phyloP scores from a whole-genome alignment of 192 early-diverging fungal genomes.

The Backusella luteola region DNA sequence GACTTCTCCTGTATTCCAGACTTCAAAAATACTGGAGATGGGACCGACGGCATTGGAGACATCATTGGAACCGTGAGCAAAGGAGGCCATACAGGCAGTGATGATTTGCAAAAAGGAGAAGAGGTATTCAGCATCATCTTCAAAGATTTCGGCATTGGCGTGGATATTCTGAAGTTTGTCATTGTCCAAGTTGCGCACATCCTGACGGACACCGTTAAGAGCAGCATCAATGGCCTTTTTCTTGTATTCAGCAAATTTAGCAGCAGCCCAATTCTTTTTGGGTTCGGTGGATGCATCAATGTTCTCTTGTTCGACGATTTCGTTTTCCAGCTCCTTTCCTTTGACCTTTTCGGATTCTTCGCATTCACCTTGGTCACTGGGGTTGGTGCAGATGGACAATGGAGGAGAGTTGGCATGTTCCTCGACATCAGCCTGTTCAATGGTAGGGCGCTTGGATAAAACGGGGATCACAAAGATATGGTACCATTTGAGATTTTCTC shows the following conservation, averaged over 20 bases:
- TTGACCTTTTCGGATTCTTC: constrained; percentile 10
- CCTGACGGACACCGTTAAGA: constrained; percentile 47
- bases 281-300: too few species aligned
- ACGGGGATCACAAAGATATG: constrained; percentile 64
- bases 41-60: constrained; percentile 90
- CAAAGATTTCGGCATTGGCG: constrained; percentile 63
- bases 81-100: constrained; percentile 80
- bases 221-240: background rate
- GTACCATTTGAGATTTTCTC: constrained; percentile 73
- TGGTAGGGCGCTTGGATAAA: constrained; percentile 50
- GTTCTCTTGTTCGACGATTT: background rate
- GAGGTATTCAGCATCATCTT: constrained; percentile 72
- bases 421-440: constrained; percentile 17
- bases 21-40: constrained; percentile 69
- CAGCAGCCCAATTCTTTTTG: too few species aligned
- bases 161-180: constrained; percentile 53
- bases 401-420: constrained; percentile 6
- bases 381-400: background rate
- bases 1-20: constrained; percentile 58
- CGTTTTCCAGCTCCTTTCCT: background rate
- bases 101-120: constrained; percentile 82
- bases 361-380: background rate
- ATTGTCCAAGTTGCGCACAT: constrained; percentile 52
- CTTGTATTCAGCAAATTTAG: constrained; percentile 25
- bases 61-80: constrained; percentile 85